Conservation (phyloP, 1,139 yeast species). For the Debaryomyces sp. region DNA sequence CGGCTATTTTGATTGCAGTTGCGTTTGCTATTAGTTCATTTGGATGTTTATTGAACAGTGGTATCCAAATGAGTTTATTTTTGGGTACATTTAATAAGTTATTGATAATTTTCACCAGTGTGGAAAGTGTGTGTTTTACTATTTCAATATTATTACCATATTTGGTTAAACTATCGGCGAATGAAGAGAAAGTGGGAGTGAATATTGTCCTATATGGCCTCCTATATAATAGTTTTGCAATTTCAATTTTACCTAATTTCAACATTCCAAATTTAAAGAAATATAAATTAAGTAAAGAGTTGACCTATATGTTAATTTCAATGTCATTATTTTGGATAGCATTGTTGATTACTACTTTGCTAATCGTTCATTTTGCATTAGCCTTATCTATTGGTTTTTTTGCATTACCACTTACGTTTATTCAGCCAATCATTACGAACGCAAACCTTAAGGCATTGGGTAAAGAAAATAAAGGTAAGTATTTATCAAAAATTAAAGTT, state of each 20-base stretch:
- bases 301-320: constrained; percentile 35
- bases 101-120: constrained; percentile 33
- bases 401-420: constrained; percentile 71
- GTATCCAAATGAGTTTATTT: constrained; percentile 26
- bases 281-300: constrained; percentile 19
- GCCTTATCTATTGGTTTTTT: constrained; percentile 70
- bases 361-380: constrained; percentile 83
- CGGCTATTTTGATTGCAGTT: constrained; percentile 74
- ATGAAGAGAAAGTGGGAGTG: constrained; percentile 19
- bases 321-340: constrained; percentile 63
- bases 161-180: constrained; percentile 17
- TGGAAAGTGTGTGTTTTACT: constrained; percentile 36
- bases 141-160: constrained; percentile 32
- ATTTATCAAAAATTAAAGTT: constrained; percentile 27
- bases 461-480: not conserved
- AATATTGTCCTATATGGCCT: constrained; percentile 21
- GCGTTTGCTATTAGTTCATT: constrained; percentile 74
- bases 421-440: constrained; percentile 44
- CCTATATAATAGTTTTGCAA: constrained; percentile 19
- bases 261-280: constrained; percentile 12
- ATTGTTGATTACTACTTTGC: constrained; percentile 68
- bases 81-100: constrained; percentile 28
- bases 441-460: not conserved
- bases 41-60: constrained; percentile 55
- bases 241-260: constrained; percentile 24